Evolutionary conservation across 495 filamentous ascomycete genomes (phyloP), one percentile per base, ranked within the genome.

Genomic region (Coniosporium apollinis): DNA sequence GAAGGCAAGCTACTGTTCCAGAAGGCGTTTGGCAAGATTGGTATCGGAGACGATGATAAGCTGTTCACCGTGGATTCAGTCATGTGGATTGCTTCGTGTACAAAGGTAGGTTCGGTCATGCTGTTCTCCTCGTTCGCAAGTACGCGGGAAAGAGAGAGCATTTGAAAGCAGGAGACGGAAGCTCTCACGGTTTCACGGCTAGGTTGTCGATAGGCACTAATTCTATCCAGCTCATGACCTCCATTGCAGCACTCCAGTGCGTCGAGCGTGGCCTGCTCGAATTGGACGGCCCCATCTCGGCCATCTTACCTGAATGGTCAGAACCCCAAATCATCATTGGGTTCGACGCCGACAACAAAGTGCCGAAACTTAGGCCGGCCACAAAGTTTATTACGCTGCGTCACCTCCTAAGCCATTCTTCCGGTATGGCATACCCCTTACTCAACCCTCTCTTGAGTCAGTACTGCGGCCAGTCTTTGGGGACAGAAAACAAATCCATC

Each of bases 201-300:
- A 26, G 24, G 13, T 26, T 13, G 24, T 13, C 24, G 24, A 26
- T 13, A 26, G 24, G 13, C 13, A 26, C 24, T 26, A 26, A 57
- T n/a, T n/a, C n/a, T n/a, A n/a, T n/a, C n/a, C n/a, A 57, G 36
- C 45, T 57, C 17, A 38, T 59, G 17, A 45, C 52, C 5, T 42
- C 44, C 9, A 52, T 59, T 22, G 36, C 46, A 11, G 50, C 50
- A 4, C 26, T 59, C 13, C 48, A 56, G 33, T 16, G 30, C 26
- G 50, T 59, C 1, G 54, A 59, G 34, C 36, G 42, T 7, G 50
- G 50, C 14, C 48, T 47, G 18, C 42, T 56, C 24, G 38, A 22
- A 2, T 39, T 57, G 1, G 56, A 59, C 29, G 56, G 54, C 13
- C 42, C 50, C 11, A 34, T 56, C 1, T 33, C 41, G 15, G 30